Percentiles rank a stretch among this genome's conserved stretches.
Conservation (phyloP, 148 eudicot genomes). For the Amaranthus cruentus region DNA sequence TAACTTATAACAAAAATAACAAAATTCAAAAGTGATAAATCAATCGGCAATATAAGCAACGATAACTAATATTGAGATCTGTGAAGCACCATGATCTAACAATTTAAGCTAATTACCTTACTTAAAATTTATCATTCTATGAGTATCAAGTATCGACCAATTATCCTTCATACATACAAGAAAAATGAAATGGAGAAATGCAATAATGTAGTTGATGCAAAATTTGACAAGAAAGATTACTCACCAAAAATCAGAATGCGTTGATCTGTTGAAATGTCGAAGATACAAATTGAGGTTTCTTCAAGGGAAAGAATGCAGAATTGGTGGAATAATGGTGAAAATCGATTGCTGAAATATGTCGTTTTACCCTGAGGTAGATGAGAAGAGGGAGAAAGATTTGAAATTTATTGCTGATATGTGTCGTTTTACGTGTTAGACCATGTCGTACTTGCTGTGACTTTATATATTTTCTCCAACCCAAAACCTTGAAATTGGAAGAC, state of each 20-base stretch:
- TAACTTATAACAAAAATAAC: background rate
- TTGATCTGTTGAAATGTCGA: background rate
- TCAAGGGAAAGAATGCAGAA: background rate
- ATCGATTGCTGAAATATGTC: background rate
- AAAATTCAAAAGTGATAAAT: background rate
- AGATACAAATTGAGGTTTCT: background rate
- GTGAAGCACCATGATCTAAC: conserved; percentile 12
- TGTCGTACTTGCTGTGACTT: background rate
- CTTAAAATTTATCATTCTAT: too few species aligned
- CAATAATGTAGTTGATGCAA: background rate
- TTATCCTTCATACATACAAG: background rate
- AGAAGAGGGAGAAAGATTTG: background rate
- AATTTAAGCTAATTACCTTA: background rate
- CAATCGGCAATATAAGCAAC: background rate
- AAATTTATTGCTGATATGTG: background rate
- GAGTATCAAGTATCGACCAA: too few species aligned
- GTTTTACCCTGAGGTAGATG: background rate
- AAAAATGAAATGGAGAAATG: background rate
- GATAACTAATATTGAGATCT: background rate
- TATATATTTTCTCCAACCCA: too few species aligned
- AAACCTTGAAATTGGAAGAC: too few species aligned
- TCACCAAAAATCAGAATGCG: conserved; percentile 4
- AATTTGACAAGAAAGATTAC: background rate
- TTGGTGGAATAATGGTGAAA: background rate
- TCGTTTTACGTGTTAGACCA: conserved; percentile 6